Percentiles rank a stretch among this genome's conserved stretches.
These are phyloP conservation scores for Guyanaporus albipodus DNA, from an alignment of 768 basidiomycete genomes.

Conservation along the genomic window DNA sequence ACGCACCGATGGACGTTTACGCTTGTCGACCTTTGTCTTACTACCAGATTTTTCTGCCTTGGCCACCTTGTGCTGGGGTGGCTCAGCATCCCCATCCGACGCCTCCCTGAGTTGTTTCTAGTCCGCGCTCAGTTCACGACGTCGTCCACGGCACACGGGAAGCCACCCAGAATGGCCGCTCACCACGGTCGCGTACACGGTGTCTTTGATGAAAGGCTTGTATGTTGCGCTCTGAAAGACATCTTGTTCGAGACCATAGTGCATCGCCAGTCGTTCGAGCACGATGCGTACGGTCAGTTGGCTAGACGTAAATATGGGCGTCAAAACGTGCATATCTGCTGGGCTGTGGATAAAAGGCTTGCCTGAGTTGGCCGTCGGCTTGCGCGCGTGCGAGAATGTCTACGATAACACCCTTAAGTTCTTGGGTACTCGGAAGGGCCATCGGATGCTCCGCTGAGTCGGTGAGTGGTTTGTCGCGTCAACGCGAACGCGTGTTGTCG, in stretches of 20 bases:
- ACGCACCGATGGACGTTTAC: conserved; percentile 15
- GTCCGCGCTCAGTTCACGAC: background rate
- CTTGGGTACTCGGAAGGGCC: conserved; percentile 13
- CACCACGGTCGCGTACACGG: conserved; percentile 16
- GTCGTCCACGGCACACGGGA: background rate
- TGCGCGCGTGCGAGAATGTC: conserved; percentile 22
- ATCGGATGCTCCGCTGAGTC: conserved; percentile 4
- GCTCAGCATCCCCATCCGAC: background rate
- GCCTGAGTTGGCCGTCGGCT: conserved; percentile 21
- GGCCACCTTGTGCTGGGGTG: background rate
- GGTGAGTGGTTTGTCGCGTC: too few relatives aligned
- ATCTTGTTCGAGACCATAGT: conserved; percentile 42
- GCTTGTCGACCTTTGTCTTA: background rate
- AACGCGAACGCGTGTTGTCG: too few relatives aligned
- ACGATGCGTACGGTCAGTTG: conserved; percentile 47
- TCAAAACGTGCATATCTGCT: background rate
- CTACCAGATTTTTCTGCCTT: conserved; percentile 11
- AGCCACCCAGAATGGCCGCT: background rate
- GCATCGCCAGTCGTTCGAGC: conserved; percentile 46
- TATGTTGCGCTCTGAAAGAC: conserved; percentile 41
- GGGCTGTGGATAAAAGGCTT: background rate
- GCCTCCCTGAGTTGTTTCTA: conserved; percentile 11
- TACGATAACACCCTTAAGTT: conserved; percentile 18
- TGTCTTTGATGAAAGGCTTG: conserved; percentile 43
- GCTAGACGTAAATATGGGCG: conserved; percentile 8